Base-by-base conservation (phyloP, 495 filamentous ascomycete genomes). In the Aspergillus steynii region DNA sequence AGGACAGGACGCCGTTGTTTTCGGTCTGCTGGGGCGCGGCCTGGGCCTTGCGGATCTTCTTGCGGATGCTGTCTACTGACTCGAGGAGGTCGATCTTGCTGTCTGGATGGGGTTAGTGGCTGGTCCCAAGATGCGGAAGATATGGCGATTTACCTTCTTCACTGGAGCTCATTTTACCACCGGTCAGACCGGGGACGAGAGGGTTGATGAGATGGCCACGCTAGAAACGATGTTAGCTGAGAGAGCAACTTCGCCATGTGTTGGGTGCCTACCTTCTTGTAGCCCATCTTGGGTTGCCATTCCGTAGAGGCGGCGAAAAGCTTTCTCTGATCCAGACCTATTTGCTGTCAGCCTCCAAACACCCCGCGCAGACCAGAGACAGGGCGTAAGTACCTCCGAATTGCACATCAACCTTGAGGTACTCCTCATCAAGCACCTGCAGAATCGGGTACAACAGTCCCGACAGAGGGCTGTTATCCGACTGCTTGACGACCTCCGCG, bases 401-500 rank as follows among this genome's bases (percentile, higher is more conserved):
- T 64, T 99, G 88, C 1, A 80, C 87, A 74, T 99, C 92, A 4
- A 93, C 90, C 56, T 86, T 83, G 4, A 99, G 80, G 76, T 97
- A 86, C 76, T 98, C 83, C 75, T 99, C 95, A 65, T 99, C 94
- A 31, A 98, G 79, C 4, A 88, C 88, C 75, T 99, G 95, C 70
- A 99, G 88, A 15, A 82, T 56, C 2, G 74, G 66, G 66, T 99
- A 99, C 50, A 97, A 81, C 14, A 97, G 81, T 0, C 92, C 93
- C 61, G 82, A 85, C 50, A 99, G 65, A 9, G 89, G 84, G 28
- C 90, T 83, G 64, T 90, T 90, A 26, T 82, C 82, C 12, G 87
- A 83, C 77, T 97, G 92, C 80, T 98, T 99, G 49, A 99, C 93
- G 6, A 99, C 83, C 69, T 99, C 95, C 1, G 90, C 89, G 14